phyloP scores from a whole-genome alignment of 352 stramenopile species.

The Pythium utonaiense region DNA sequence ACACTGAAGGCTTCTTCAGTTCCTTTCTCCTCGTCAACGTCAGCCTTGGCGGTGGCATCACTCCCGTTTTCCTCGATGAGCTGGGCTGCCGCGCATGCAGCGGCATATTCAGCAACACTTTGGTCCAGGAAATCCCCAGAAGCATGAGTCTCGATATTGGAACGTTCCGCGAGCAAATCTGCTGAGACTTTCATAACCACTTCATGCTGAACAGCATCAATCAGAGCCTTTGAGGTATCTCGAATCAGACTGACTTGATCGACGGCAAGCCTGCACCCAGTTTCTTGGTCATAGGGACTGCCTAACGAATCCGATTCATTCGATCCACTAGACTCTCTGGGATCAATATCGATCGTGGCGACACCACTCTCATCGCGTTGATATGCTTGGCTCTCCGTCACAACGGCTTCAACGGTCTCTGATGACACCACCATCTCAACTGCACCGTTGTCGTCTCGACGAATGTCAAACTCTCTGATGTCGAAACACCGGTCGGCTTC shows the following conservation, averaged over 20 bases:
- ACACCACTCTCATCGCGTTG: too few species aligned
- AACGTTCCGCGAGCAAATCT: background rate
- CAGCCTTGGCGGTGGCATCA: background rate
- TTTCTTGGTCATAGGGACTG: background rate
- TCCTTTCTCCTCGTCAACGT: background rate
- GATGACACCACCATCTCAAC: background rate
- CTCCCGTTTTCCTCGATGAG: background rate
- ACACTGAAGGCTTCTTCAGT: background rate
- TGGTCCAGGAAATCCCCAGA: too few species aligned
- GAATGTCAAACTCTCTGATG: too few species aligned
- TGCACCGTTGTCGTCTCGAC: background rate
- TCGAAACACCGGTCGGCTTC: too few species aligned
- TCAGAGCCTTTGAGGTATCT: background rate
- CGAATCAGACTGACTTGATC: background rate
- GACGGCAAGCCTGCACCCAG: background rate
- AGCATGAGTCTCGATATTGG: background rate
- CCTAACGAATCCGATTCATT: background rate
- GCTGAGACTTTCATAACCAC: background rate
- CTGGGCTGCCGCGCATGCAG: background rate
- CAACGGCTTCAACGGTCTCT: background rate
- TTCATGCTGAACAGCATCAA: background rate
- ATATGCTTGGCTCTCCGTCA: background rate
- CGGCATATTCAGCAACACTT: background rate
- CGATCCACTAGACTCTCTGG: background rate
- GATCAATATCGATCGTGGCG: too few species aligned